Evolutionary conservation across 805 yeast genomes (phyloP).

Genomic region (Kazachstania psychrophila): DNA sequence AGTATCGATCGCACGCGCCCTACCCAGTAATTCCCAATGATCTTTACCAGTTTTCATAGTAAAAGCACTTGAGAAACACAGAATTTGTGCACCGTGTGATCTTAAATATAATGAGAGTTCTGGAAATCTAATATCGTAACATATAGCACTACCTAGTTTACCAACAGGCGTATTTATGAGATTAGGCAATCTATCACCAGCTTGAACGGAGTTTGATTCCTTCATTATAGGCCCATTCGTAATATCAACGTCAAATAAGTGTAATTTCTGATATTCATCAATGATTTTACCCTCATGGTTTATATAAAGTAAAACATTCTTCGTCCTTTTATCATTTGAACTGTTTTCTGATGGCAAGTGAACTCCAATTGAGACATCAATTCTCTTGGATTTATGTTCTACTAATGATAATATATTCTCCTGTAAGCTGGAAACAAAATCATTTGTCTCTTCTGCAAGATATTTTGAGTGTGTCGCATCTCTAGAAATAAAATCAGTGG

Average conservation of each 20-base stretch:
- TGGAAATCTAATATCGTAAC: slow-evolving; percentile 85
- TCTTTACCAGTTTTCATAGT: slow-evolving; percentile 85
- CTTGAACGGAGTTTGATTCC: slow-evolving; percentile 73
- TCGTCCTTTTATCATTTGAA: slow-evolving; percentile 37
- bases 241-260: slow-evolving; percentile 81
- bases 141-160: slow-evolving; percentile 61
- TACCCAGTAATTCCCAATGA: slow-evolving; percentile 77
- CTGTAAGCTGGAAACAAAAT: slow-evolving; percentile 38
- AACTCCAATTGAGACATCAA: slow-evolving; percentile 75
- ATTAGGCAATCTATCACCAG: slow-evolving; percentile 47
- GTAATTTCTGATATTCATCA: slow-evolving; percentile 74
- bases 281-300: slow-evolving; percentile 52
- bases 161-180: slow-evolving; percentile 57
- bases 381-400: slow-evolving; percentile 31
- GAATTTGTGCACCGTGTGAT: slow-evolving; percentile 59
- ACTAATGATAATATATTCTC: slow-evolving; percentile 35
- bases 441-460: slow-evolving; percentile 44
- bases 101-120: slow-evolving; percentile 63
- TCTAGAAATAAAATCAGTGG: slow-evolving; percentile 76
- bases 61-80: slow-evolving; percentile 87
- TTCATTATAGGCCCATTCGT: slow-evolving; percentile 68
- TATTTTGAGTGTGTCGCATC: slow-evolving; percentile 54
- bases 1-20: slow-evolving; percentile 79
- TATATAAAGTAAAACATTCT: slow-evolving; percentile 69
- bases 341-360: slow-evolving; percentile 59